Evolutionary conservation across 2,329 filamentous ascomycete genomes (phyloP), one percentile per base, ranked within the genome.

Genomic region (Moelleriella libera): DNA sequence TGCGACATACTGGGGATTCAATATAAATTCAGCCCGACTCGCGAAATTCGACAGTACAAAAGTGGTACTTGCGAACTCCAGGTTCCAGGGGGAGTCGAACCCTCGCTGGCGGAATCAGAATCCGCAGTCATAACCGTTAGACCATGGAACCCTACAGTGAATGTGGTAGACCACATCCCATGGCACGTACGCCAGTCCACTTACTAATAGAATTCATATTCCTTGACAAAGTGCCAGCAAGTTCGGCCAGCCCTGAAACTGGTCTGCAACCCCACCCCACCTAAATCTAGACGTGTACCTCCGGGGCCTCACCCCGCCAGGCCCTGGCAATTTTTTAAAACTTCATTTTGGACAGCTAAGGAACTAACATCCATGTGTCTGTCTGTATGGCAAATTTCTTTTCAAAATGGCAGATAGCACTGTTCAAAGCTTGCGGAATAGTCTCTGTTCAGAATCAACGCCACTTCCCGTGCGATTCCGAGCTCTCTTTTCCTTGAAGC

Each of bases 401-500:
- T 37, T 37, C 12, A 43, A 47, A 8, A 61, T 59, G 56, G 48
- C 55, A 43, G 58, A 54, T 34, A 46, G 67, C 9, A 80, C 78
- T 43, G 74, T 88, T 55, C 58, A 70, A 48, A 69, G 74, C 49
- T 75, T 94, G 46, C 83, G 88, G 60, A 76, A 83, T 59, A 85
- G 83, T 50, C 80, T 98, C 50, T 82, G 76, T 57, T 83, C 85
- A 45, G 92, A 97, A 69, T 68, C 76, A 11, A 83, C 85, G 52
- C 81, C 89, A 43, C 84, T 98, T 47, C 84, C 89, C 40, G 75
- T 87, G 53, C 88, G 92, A 53, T 98, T 97, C 69, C 88, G 92
- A 58, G 90, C 92, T 42, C 85, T 98, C 57, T 98, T 98, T 72
- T 96, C 90, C 14, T 81, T 98, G 51, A 98, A 98, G 71, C 86